Percentiles rank a stretch among this genome's conserved stretches.
Evolutionary conservation across 495 filamentous ascomycete genomes (phyloP).

Genomic region (Lophiostoma macrostomum): DNA sequence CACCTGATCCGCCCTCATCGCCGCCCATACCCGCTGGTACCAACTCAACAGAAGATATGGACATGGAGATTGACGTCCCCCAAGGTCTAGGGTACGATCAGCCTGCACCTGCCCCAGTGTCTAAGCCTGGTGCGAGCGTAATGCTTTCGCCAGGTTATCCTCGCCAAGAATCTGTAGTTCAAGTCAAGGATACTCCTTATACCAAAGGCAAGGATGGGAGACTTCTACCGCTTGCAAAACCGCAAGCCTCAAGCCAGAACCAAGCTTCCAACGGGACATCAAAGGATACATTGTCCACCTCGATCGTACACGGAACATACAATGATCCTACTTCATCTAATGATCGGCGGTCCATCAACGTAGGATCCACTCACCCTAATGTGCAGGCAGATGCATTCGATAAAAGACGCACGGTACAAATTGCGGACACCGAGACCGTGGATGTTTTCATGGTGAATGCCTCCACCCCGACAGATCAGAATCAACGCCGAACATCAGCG

Average conservation of each 20-base stretch:
- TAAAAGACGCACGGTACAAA: background rate
- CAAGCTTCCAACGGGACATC: conserved; percentile 10
- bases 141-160: background rate
- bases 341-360: background rate
- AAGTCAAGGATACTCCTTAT: conserved; percentile 27
- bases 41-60: conserved; percentile 16
- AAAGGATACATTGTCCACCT: conserved; percentile 7
- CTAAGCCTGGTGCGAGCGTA: background rate
- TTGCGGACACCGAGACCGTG: too few species aligned
- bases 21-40: background rate
- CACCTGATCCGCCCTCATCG: conserved; percentile 6
- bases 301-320: conserved; percentile 15
- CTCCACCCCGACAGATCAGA: too few species aligned
- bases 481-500: too few species aligned
- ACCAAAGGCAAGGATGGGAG: conserved; percentile 6
- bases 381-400: background rate
- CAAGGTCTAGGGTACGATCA: conserved; percentile 20
- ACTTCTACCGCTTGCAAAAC: background rate
- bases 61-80: conserved; percentile 21
- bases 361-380: background rate
- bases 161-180: background rate
- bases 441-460: too few species aligned
- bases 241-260: background rate
- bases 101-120: background rate
- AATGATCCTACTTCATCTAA: background rate